phyloP scores from a whole-genome alignment of 345 rosid species.

The Eucalyptus pumila region DNA sequence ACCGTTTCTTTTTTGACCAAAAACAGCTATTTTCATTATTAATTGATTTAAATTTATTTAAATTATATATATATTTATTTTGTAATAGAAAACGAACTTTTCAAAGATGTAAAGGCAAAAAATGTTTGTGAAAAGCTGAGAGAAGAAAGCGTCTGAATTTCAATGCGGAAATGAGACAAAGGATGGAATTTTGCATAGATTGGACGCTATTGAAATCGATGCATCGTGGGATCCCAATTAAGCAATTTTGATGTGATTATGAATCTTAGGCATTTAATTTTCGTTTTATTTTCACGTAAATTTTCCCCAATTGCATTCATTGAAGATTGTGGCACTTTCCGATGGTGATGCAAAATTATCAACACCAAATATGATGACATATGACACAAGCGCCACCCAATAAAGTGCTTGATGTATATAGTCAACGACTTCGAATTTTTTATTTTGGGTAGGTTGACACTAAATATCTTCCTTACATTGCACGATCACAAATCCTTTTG shows the following conservation, averaged over 20 bases:
- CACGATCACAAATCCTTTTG: background rate
- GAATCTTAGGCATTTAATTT: background rate
- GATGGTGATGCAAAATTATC: background rate
- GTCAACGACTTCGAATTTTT: background rate
- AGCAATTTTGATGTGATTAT: background rate
- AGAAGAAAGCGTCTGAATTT: background rate
- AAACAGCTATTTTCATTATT: accelerated
- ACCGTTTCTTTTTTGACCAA: accelerated
- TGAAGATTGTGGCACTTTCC: background rate
- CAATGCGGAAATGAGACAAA: background rate
- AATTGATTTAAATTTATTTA: background rate
- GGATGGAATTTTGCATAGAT: background rate
- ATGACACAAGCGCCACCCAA: background rate
- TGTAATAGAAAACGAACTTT: background rate
- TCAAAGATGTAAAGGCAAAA: background rate
- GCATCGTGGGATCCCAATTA: background rate
- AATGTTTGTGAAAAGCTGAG: background rate
- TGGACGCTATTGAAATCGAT: background rate
- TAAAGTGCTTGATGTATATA: background rate
- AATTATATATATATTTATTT: background rate
- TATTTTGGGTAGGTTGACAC: background rate
- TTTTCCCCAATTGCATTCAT: background rate
- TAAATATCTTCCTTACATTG: background rate
- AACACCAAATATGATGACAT: background rate
- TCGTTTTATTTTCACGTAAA: background rate